Percentiles rank a stretch among this genome's conserved stretches.
These are phyloP conservation scores for Fusarium torreyae DNA, from an alignment of 2,329 filamentous ascomycete genomes.

Conservation along the genomic window DNA sequence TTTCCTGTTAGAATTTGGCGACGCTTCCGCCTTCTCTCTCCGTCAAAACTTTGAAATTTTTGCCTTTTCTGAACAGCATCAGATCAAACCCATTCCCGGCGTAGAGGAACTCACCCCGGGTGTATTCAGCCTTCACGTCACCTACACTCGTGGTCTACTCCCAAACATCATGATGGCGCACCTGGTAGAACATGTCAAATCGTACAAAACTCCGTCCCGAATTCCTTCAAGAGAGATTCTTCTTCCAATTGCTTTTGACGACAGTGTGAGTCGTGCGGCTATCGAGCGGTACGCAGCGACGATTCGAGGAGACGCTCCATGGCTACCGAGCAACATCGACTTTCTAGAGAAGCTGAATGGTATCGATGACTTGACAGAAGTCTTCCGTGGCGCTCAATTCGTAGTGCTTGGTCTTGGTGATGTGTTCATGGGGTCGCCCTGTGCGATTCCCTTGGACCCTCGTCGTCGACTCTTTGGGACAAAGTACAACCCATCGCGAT, in stretches of 20 bases:
- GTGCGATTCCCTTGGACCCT: conserved; percentile 55
- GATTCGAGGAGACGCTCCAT: conserved; percentile 72
- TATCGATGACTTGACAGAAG: conserved; percentile 47
- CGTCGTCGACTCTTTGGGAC: conserved; percentile 56
- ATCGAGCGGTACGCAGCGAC: conserved; percentile 74
- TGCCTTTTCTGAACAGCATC: conserved; percentile 54
- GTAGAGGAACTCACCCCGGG: conserved; percentile 55
- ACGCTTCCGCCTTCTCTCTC: conserved; percentile 51
- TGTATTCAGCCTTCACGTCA: conserved; percentile 54
- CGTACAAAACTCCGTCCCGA: conserved; percentile 39
- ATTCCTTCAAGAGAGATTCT: conserved; percentile 53
- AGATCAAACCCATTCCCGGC: conserved; percentile 45
- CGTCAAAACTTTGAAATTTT: conserved; percentile 54
- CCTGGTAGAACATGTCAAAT: conserved; percentile 45
- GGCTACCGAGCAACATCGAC: conserved; percentile 73
- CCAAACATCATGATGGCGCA: conserved; percentile 42
- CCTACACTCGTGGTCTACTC: conserved; percentile 44
- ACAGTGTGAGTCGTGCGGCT: conserved; percentile 62
- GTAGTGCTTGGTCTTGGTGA: conserved; percentile 58
- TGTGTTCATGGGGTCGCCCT: conserved; percentile 58
- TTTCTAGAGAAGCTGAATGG: conserved; percentile 62
- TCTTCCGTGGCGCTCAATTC: conserved; percentile 54
- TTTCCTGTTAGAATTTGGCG: conserved; percentile 55
- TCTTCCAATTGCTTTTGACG: conserved; percentile 59
- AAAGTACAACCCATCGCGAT: conserved; percentile 58